phyloP scores from a whole-genome alignment of 2,329 filamentous ascomycete genomes.

The Ascochyta viciae-villosae region DNA sequence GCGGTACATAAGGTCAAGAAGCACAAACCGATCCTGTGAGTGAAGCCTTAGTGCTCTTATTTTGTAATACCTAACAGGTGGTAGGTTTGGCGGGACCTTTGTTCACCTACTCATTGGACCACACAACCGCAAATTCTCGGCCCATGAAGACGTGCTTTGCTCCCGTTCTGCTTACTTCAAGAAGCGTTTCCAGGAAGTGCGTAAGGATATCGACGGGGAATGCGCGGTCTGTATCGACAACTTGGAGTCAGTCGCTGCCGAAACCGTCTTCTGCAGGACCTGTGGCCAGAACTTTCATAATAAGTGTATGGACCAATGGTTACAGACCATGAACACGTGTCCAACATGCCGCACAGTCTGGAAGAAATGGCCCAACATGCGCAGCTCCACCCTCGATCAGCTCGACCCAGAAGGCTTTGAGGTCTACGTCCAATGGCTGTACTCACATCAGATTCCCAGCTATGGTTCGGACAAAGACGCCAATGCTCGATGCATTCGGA shows the following conservation, averaged over 20 bases:
- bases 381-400: not conserved
- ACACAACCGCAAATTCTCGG: slow-evolving; percentile 1
- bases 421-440: slow-evolving; percentile 8
- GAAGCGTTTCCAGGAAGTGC: not conserved
- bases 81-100: not conserved
- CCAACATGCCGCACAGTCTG: slow-evolving; percentile 1
- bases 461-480: not conserved
- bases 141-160: slow-evolving; percentile 3
- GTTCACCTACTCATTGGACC: slow-evolving; percentile 1
- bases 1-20: not conserved
- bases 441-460: not conserved
- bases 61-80: not conserved
- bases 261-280: not conserved
- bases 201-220: not conserved
- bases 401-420: slow-evolving; percentile 6
- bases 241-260: not conserved
- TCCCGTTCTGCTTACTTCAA: not conserved
- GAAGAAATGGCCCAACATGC: not conserved
- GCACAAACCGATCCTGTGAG: not conserved
- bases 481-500: not conserved
- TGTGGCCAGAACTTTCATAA: slow-evolving; percentile 4
- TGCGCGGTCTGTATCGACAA: not conserved
- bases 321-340: not conserved
- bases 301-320: not conserved
- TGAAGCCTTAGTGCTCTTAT: too few species aligned